phyloP scores from a whole-genome alignment of 345 rosid species.

The Hevea brasiliensis region DNA sequence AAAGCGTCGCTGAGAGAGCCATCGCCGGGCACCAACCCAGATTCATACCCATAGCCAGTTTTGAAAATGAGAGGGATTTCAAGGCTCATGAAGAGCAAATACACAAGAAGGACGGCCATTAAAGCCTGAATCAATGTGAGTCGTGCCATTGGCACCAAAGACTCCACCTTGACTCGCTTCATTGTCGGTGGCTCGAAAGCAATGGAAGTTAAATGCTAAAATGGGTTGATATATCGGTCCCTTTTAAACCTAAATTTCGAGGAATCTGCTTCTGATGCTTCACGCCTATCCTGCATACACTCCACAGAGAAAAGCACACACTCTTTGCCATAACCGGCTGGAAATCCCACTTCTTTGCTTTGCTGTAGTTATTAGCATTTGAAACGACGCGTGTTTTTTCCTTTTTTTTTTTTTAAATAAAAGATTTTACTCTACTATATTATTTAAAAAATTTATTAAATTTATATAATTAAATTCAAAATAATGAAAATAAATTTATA shows the following conservation, averaged over 20 bases:
- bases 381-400: no score
- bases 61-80: conserved; percentile 48
- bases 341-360: no score
- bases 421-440: no score
- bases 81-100: conserved; percentile 45
- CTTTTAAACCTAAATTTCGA: not conserved
- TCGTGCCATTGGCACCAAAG: conserved; percentile 37
- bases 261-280: no score
- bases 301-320: not conserved
- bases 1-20: conserved; percentile 33
- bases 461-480: no score
- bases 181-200: conserved; percentile 25
- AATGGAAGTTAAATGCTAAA: not conserved
- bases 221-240: no score
- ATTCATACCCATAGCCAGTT: conserved; percentile 35
- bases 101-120: conserved; percentile 39
- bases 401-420: no score
- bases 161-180: conserved; percentile 46
- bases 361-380: no score
- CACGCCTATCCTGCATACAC: not conserved
- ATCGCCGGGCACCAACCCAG: conserved; percentile 19
- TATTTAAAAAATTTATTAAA: no score
- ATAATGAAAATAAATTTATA: no score
- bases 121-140: conserved; percentile 40
- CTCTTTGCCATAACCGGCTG: not conserved